phyloP scores from a whole-genome alignment of 2,329 filamentous ascomycete genomes.

The Cyphellophora europaea region DNA sequence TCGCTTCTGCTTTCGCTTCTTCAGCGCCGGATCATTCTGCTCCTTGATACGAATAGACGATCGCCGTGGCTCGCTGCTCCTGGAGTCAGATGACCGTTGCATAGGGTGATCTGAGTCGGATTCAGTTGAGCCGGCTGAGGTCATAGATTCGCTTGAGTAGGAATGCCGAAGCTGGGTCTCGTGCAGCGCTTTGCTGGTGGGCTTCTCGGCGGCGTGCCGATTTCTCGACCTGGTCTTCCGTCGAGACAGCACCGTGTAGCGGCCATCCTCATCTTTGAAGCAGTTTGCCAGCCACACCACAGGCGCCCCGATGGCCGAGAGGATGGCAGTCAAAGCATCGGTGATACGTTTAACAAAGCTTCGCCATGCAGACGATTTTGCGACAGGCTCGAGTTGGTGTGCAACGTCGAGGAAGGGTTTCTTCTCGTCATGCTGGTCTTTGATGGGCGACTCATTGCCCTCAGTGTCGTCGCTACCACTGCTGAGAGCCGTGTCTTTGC shows the following conservation, averaged over 20 bases:
- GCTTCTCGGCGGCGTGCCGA: neutral
- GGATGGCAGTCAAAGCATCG: slow-evolving; percentile 62
- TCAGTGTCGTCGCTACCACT: slow-evolving; percentile 20
- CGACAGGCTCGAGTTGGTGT: slow-evolving; percentile 26
- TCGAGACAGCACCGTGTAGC: slow-evolving; percentile 15
- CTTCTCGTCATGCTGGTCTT: slow-evolving; percentile 52
- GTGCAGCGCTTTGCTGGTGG: slow-evolving; percentile 4
- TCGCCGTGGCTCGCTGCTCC: slow-evolving; percentile 12
- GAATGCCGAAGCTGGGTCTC: slow-evolving; percentile 16
- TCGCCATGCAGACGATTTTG: slow-evolving; percentile 32
- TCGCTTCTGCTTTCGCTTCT: slow-evolving; percentile 41
- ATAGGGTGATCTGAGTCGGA: slow-evolving; percentile 13
- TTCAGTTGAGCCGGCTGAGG: slow-evolving; percentile 10
- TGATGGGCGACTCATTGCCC: slow-evolving; percentile 27
- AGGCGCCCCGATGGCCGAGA: slow-evolving; percentile 70
- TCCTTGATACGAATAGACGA: slow-evolving; percentile 19
- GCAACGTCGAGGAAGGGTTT: slow-evolving; percentile 52
- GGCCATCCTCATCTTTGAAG: slow-evolving; percentile 71
- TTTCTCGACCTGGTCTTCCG: slow-evolving; percentile 1
- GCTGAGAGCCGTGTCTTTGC: slow-evolving; percentile 18
- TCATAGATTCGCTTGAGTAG: slow-evolving; percentile 18
- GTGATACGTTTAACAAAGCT: slow-evolving; percentile 60
- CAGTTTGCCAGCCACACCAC: slow-evolving; percentile 73
- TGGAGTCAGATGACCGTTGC: slow-evolving; percentile 5
- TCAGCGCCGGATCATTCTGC: slow-evolving; percentile 31